phyloP scores from a whole-genome alignment of 129 eudicot species.

The Flaveria trinervia region DNA sequence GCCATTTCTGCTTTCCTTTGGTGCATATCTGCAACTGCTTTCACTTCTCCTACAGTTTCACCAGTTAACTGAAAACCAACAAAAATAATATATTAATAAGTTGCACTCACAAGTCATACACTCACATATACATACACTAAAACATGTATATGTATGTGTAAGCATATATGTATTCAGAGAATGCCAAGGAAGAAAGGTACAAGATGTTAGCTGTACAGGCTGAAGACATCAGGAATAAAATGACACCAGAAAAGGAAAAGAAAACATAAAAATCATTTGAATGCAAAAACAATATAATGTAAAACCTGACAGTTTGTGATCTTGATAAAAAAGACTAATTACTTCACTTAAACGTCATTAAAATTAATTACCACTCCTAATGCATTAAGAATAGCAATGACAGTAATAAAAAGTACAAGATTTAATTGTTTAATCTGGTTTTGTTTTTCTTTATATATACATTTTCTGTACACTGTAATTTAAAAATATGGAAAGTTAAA shows the following conservation, averaged over 20 bases:
- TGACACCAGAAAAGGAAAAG: conserved; percentile 49
- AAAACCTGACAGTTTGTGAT: conserved; percentile 19
- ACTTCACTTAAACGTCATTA: conserved; percentile 1
- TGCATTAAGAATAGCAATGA: neutral
- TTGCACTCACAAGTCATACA: neutral
- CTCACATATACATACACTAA: too few relatives aligned
- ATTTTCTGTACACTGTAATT: neutral
- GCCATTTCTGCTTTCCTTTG: conserved; percentile 99
- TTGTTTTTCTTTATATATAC: neutral
- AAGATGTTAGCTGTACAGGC: too few relatives aligned
- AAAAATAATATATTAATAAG: conserved; percentile 5
- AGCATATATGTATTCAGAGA: too few relatives aligned
- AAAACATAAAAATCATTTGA: conserved; percentile 34
- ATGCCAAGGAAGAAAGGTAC: too few relatives aligned
- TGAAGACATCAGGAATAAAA: too few relatives aligned
- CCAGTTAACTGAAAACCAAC: conserved; percentile 85
- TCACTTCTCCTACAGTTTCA: conserved; percentile 98
- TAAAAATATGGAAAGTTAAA: conserved; percentile 1
- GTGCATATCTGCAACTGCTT: conserved; percentile 99
- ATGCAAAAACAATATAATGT: conserved; percentile 21
- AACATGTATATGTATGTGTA: too few relatives aligned
- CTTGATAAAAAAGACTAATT: conserved; percentile 9
- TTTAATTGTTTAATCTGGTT: neutral
- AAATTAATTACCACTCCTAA: neutral
- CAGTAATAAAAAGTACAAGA: too few relatives aligned